Conservation (phyloP, 1,284 basidiomycete genomes). For the Trichosporon asahii region DNA sequence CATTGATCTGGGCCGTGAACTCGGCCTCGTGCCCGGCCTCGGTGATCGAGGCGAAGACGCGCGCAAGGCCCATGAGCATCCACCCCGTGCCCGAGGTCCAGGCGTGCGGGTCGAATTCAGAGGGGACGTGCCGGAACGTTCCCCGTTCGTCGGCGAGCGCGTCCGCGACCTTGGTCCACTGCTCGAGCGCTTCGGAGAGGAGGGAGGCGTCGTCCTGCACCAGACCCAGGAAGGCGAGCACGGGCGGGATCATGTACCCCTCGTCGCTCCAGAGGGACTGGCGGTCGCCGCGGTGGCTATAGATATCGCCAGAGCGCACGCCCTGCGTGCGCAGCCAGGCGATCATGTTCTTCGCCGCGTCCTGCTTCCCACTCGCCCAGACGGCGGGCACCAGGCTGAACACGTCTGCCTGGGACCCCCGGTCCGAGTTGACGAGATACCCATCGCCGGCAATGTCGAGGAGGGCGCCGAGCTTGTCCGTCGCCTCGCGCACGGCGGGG, state of each 20-base stretch:
- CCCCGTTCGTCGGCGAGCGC: constrained; percentile 51
- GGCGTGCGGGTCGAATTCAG: constrained; percentile 55
- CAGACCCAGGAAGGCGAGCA: constrained; percentile 59
- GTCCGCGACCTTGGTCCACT: constrained; percentile 56
- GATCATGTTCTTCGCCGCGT: not conserved
- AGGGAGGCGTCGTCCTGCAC: constrained; percentile 53
- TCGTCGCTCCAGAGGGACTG: constrained; percentile 57
- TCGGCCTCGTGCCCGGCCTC: constrained; percentile 13
- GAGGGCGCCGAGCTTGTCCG: not conserved
- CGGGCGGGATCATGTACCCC: constrained; percentile 63
- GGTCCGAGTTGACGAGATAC: not conserved
- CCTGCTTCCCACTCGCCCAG: not conserved
- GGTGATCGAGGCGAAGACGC: constrained; percentile 27
- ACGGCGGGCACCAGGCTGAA: not conserved
- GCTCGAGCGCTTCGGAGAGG: constrained; percentile 54
- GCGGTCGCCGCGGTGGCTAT: constrained; percentile 35
- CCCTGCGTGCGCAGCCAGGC: not conserved
- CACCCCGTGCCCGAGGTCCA: constrained; percentile 58
- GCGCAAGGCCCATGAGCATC: constrained; percentile 34
- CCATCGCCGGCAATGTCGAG: not conserved
- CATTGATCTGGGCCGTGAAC: constrained; percentile 48
- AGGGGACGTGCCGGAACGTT: constrained; percentile 55
- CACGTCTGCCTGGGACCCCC: not conserved
- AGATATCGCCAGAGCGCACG: not conserved
- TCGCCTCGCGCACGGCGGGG: not conserved